Conservation (phyloP, 768 basidiomycete species). For the Erythrobasidium yunnanense region DNA sequence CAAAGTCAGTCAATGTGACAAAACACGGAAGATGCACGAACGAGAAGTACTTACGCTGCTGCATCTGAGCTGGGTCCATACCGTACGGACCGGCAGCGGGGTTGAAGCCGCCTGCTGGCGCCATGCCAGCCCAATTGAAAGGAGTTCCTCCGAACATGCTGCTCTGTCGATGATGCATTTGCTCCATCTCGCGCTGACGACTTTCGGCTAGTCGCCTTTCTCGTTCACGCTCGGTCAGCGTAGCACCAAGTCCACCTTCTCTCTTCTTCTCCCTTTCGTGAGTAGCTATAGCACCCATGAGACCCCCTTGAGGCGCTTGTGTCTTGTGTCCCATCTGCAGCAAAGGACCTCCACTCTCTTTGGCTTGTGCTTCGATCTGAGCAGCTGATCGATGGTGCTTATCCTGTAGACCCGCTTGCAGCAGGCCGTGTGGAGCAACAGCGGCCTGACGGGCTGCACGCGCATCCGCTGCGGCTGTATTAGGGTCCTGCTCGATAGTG, state of each 20-base stretch:
- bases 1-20: conserved; percentile 32
- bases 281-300: conserved; percentile 88
- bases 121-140: conserved; percentile 27
- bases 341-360: conserved; percentile 79
- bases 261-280: conserved; percentile 89
- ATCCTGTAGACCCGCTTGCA: conserved; percentile 89
- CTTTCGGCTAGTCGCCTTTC: conserved; percentile 86
- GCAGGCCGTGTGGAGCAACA: conserved; percentile 83
- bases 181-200: conserved; percentile 76
- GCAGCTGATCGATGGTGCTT: conserved; percentile 93
- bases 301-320: conserved; percentile 83
- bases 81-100: conserved; percentile 33
- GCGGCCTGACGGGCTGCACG: conserved; percentile 57
- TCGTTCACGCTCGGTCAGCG: conserved; percentile 86
- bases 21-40: conserved; percentile 10
- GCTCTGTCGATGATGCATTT: conserved; percentile 30
- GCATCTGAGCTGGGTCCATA: conserved; percentile 31
- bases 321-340: conserved; percentile 94
- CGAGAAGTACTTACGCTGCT: conserved; percentile 27
- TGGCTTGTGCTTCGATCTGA: conserved; percentile 81
- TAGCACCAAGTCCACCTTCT: conserved; percentile 87
- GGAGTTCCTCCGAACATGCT: conserved; percentile 19
- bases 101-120: conserved; percentile 4
- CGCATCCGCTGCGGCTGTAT: conserved; percentile 3
- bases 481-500: conserved; percentile 1